A percentile compares a stretch with the other conserved stretches of the same genome.
phyloP scores from a whole-genome alignment of 306 rosid species.

The Trifolium fragiferum region DNA sequence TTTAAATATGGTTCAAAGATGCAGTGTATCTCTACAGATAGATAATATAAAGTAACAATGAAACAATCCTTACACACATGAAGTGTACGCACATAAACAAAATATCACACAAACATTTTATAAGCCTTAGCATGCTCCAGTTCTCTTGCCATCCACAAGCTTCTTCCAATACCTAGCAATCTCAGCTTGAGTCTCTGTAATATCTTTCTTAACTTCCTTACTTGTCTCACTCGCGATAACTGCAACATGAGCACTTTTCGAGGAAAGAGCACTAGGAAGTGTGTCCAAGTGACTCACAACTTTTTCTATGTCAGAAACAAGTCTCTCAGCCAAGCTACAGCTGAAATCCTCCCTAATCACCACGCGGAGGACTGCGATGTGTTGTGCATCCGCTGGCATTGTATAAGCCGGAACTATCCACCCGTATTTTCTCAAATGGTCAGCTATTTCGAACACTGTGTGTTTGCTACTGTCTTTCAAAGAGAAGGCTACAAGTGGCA shows the following conservation, averaged over 20 bases:
- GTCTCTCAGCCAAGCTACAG: slow-evolving; percentile 75
- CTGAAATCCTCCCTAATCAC: slow-evolving; percentile 94
- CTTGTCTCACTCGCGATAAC: slow-evolving; percentile 47
- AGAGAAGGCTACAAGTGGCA: slow-evolving; percentile 82
- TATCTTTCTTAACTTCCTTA: slow-evolving; percentile 51
- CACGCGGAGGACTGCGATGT: slow-evolving; percentile 75
- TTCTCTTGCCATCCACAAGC: slow-evolving; percentile 55
- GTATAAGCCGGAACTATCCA: slow-evolving; percentile 97
- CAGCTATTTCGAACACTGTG: slow-evolving; percentile 80
- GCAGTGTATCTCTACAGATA: not conserved
- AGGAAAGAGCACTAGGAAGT: slow-evolving; percentile 41
- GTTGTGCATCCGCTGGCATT: slow-evolving; percentile 76
- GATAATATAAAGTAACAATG: not conserved
- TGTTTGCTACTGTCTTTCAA: slow-evolving; percentile 75
- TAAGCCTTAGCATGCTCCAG: slow-evolving; percentile 68
- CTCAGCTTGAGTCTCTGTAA: slow-evolving; percentile 47
- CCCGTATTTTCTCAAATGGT: slow-evolving; percentile 63
- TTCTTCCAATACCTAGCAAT: slow-evolving; percentile 60
- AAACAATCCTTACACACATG: slow-evolving; percentile 10
- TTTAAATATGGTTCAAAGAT: not conserved
- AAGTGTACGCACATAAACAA: not conserved
- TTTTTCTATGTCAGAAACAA: slow-evolving; percentile 63
- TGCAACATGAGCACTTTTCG: slow-evolving; percentile 56
- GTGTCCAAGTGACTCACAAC: slow-evolving; percentile 65
- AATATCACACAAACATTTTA: slow-evolving; percentile 1